Evolutionary conservation across 1,284 basidiomycete genomes (phyloP), one percentile per base, ranked within the genome.

Genomic region (Ceratobasidium sp.): DNA sequence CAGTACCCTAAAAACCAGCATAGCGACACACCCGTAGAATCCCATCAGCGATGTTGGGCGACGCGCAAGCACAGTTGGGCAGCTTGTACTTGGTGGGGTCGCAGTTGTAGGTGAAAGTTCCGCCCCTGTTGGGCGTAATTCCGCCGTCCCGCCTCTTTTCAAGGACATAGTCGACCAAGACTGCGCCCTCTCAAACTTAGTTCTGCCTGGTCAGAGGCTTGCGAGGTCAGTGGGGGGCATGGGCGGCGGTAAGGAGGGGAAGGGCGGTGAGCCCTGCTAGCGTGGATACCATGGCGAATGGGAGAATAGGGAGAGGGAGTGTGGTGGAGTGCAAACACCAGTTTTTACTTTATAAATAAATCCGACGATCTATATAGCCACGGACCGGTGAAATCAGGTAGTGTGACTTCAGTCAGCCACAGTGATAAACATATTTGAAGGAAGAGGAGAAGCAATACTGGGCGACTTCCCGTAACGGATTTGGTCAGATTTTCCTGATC

Each of bases 11-110:
- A 53, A 23, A 56, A 56, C 13, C 58, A 26, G 60, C 90, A 85
- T 44, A n/a, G 42, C 40, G 44, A 66, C 63, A n/a, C 80, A 92
- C 91, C 20, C 91, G 89, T 23, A 85, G 84, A 10, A 94, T 85
- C 6, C 92, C 93, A 78, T 93, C 93, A 15, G 93, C 93, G 4
- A 92, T 91, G 79, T 86, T 89, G 1, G 91, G 89, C 81, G 91
- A 93, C 6, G 93, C 93, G 82, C 93, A 94, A 81, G 90, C 88
- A 84, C 93, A 95, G 71, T 86, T 85, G 0, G 93, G 93, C 18
- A 94, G 86, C 84, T 91, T 87, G 86, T 93, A 95, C 70, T 87
- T 86, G 26, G 84, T 85, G 0, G 92, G 51, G 82, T 94, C 92
- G 83, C 93, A 95, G 15, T 89, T 90, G 83, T 94, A 94, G 3